Percentiles rank a stretch among this genome's conserved stretches.
Evolutionary conservation across 371 early-diverging fungal species (phyloP).

Genomic region (Lichtheimia hyalospora): DNA sequence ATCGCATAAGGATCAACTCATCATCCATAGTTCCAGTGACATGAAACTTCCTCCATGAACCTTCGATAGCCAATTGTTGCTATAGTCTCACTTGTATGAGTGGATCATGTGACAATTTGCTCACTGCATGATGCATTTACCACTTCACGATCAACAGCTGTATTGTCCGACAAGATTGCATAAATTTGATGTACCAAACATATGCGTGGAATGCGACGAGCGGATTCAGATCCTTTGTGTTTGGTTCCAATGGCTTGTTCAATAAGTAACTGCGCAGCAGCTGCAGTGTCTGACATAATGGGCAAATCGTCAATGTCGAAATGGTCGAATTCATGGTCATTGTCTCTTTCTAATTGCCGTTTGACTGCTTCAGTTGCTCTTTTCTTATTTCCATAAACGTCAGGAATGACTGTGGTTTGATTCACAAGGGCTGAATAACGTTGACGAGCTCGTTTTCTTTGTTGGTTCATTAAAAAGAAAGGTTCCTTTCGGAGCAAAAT

Average conservation of each 20-base stretch:
- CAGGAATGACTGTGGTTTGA: constrained; percentile 11
- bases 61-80: constrained; percentile 25
- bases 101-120: not conserved
- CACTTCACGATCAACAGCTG: constrained; percentile 37
- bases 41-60: constrained; percentile 35
- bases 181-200: constrained; percentile 46
- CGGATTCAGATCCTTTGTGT: constrained; percentile 10
- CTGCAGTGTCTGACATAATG: constrained; percentile 27
- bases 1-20: constrained; percentile 28
- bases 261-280: constrained; percentile 36
- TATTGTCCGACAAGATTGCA: constrained; percentile 30
- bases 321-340: constrained; percentile 17
- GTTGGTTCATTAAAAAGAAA: constrained; percentile 6
- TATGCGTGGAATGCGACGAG: constrained; percentile 10
- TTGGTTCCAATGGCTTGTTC: constrained; percentile 2
- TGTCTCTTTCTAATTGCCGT: not conserved
- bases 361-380: not conserved
- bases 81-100: constrained; percentile 4
- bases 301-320: constrained; percentile 9
- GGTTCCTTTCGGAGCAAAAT: too few relatives aligned
- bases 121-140: constrained; percentile 15
- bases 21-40: constrained; percentile 35
- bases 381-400: constrained; percentile 25
- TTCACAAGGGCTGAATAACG: constrained; percentile 5
- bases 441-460: constrained; percentile 7